phyloP scores from a whole-genome alignment of 192 early-diverging fungal genomes.

The Dimargaris cristalligena region DNA sequence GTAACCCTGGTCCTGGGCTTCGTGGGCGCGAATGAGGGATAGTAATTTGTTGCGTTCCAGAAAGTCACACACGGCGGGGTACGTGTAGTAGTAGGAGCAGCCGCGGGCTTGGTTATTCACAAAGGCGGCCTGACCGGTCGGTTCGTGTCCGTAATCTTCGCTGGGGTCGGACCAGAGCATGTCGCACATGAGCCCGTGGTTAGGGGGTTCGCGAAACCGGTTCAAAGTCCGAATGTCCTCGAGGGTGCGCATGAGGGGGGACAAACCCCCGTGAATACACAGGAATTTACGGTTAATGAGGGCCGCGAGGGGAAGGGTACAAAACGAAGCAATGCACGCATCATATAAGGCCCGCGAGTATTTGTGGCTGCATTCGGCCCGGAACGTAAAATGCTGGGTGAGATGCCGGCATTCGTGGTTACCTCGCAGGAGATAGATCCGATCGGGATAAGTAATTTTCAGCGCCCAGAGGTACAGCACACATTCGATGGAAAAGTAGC shows the following conservation, averaged over 20 bases:
- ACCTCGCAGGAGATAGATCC: conserved; percentile 25
- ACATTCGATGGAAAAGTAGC: conserved; percentile 23
- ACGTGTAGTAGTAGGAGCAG: conserved; percentile 76
- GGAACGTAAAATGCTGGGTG: conserved; percentile 26
- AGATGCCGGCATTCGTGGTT: conserved; percentile 25
- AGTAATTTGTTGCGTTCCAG: conserved; percentile 22
- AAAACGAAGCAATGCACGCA: conserved; percentile 21
- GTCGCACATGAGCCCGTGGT: conserved; percentile 88
- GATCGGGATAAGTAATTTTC: conserved; percentile 20
- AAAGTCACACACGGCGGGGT: conserved; percentile 18
- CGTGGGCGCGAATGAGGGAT: conserved; percentile 24
- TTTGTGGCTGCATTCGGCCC: conserved; percentile 21
- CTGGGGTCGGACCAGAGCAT: conserved; percentile 83
- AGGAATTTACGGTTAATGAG: conserved; percentile 16
- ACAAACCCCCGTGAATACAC: conserved; percentile 20
- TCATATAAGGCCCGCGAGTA: conserved; percentile 18
- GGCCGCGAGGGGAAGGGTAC: conserved; percentile 17
- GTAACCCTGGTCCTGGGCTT: conserved; percentile 27
- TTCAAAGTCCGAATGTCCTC: conserved; percentile 34
- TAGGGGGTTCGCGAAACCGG: conserved; percentile 84
- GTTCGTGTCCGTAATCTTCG: conserved; percentile 83
- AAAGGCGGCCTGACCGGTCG: conserved; percentile 58
- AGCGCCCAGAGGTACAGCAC: conserved; percentile 24
- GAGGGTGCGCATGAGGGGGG: conserved; percentile 17
- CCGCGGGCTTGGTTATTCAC: conserved; percentile 78